Percentiles rank a stretch among this genome's conserved stretches.
Conservation (phyloP, 805 yeast species). For the Cephaloascus fragrans region DNA sequence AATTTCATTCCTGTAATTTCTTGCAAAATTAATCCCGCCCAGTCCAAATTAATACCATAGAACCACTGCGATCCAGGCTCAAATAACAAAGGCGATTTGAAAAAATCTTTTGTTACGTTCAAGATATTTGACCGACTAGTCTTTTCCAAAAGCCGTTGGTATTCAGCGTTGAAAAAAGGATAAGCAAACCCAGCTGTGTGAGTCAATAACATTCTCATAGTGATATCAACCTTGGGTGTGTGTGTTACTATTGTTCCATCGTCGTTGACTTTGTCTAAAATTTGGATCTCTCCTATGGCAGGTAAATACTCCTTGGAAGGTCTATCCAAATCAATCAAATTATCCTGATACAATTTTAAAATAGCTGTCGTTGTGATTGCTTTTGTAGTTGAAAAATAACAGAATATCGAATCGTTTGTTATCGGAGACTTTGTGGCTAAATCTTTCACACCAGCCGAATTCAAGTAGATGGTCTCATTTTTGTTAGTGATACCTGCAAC, state of each 20-base stretch:
- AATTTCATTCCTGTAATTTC: conserved; percentile 19
- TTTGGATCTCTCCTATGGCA: conserved; percentile 14
- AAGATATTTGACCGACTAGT: neutral
- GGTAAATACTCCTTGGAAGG: conserved; percentile 25
- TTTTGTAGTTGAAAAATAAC: conserved; percentile 21
- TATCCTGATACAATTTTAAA: conserved; percentile 22
- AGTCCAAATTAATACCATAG: conserved; percentile 28
- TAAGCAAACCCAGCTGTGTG: conserved; percentile 27
- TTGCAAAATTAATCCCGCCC: conserved; percentile 27
- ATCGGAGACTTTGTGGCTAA: conserved; percentile 4
- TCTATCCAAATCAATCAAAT: conserved; percentile 19
- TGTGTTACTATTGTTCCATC: conserved; percentile 14
- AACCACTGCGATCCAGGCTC: conserved; percentile 29
- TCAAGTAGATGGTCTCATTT: conserved; percentile 13
- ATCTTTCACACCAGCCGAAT: conserved; percentile 12
- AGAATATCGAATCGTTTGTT: conserved; percentile 5
- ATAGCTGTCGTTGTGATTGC: conserved; percentile 24
- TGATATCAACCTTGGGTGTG: conserved; percentile 16
- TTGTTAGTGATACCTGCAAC: conserved; percentile 18
- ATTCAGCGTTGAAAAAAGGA: conserved; percentile 20
- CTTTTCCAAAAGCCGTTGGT: neutral
- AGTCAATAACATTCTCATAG: conserved; percentile 17
- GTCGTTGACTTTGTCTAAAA: conserved; percentile 14
- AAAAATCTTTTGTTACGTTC: neutral
- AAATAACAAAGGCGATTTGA: conserved; percentile 10